A percentile compares a stretch with the other conserved stretches of the same genome.
Conservation (phyloP, 345 rosid species). For the Gossypium anomalum region DNA sequence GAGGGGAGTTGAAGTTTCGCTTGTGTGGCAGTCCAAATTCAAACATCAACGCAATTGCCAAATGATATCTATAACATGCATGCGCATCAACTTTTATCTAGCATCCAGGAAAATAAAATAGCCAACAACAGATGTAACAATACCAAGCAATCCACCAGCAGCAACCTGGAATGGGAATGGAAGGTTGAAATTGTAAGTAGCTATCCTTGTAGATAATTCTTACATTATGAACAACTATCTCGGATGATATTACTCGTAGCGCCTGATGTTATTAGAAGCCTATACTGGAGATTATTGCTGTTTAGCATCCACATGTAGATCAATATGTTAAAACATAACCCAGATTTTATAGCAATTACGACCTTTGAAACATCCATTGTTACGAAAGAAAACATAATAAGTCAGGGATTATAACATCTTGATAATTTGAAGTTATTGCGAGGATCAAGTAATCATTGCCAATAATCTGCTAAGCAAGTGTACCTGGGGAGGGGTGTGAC, state of each 20-base stretch:
- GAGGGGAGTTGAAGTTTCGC: slow-evolving; percentile 5
- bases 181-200: neutral
- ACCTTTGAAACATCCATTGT: neutral
- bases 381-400: neutral
- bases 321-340: neutral
- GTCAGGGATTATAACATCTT: neutral
- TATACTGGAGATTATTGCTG: neutral
- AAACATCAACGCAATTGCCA: neutral
- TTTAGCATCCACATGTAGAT: neutral
- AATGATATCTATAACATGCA: slow-evolving; percentile 9
- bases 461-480: neutral
- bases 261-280: neutral
- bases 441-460: neutral
- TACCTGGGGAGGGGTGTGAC: slow-evolving; percentile 90
- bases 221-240: neutral
- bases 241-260: neutral
- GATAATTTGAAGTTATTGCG: neutral
- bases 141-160: slow-evolving; percentile 77
- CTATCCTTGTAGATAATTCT: neutral
- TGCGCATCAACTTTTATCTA: slow-evolving; percentile 25
- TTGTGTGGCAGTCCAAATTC: neutral
- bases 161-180: slow-evolving; percentile 44
- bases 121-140: slow-evolving; percentile 50
- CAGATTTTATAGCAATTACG: neutral
- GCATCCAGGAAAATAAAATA: slow-evolving; percentile 34